Evolutionary conservation across 1,139 yeast species (phyloP), one percentile per base, ranked within the genome.

Genomic region (Geotrichum reessii): DNA sequence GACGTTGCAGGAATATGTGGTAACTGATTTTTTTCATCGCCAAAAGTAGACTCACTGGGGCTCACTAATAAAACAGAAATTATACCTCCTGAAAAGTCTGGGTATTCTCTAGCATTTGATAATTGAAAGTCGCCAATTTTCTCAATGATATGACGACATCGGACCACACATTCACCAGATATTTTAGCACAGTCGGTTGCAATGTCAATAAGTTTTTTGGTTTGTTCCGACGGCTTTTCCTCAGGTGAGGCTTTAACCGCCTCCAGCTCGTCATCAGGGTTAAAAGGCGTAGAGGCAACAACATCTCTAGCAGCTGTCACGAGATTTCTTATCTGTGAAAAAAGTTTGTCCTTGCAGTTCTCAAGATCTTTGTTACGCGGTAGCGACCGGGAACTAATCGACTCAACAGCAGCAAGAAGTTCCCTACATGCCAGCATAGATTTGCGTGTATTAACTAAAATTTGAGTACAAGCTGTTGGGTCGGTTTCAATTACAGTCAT

Each of bases 81-180:
- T 56, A 86, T 75, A 1, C 90, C 92, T 56, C 76, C 73, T 1
- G 93, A 81, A 66, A 88, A 88, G 69, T 90, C 91, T 0, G 93
- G 89, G 67, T 88, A 89, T 33, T 84, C 78, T 64, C 95, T 77
- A 56, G 82, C 85, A 1, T 78, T 71, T 42, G 85, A 83, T 58
- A 90, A 74, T 66, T 81, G 82, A 71, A 88, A 87, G 68, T 89
- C 95, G 25, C 95, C 92, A 24, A 86, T 81, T 47, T 81, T 72
- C 25, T 82, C 81, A 48, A 86, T 57, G 64, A 75, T 72, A 73
- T 78, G 72, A 58, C 75, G 72, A 61, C 85, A 81, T 40, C 79
- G 76, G 1, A 74, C 75, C 19, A 80, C 74, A 62, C 76, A 74
- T 53, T 71, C 74, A 9, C 71, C 70, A 3, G 76, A 73, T n/a